Evolutionary conservation across 202 grass and related monocot genomes (phyloP).

Genomic region (Schoenoplectus triqueter): DNA sequence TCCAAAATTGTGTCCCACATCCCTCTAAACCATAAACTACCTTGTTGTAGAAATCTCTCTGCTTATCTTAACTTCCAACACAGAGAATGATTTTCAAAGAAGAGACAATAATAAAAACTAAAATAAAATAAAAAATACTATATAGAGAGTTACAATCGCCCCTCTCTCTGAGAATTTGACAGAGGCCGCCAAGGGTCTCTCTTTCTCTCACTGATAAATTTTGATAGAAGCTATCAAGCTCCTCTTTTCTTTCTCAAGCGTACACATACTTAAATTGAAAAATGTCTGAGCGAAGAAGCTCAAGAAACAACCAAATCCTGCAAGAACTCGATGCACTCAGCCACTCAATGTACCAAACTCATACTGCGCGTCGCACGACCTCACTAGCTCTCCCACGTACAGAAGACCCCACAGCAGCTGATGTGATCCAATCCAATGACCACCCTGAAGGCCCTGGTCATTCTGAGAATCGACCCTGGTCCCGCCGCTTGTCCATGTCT

Average conservation of each 20-base stretch:
- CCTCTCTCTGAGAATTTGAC: not conserved
- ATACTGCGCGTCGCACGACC: constrained; percentile 60
- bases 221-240: not conserved
- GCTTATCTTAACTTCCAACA: constrained; percentile 40
- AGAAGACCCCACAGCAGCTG: not conserved
- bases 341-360: constrained; percentile 82
- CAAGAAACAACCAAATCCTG: constrained; percentile 63
- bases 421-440: not conserved
- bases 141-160: not conserved
- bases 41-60: constrained; percentile 31
- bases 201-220: not conserved
- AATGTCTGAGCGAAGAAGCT: constrained; percentile 53
- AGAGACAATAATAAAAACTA: not conserved
- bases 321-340: constrained; percentile 86
- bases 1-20: constrained; percentile 60
- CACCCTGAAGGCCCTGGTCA: not conserved
- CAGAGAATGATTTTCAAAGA: constrained; percentile 10
- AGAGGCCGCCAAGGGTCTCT: not conserved
- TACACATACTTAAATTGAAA: constrained; percentile 17
- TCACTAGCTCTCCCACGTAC: constrained; percentile 68
- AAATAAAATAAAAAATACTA: constrained; percentile 7
- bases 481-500: constrained; percentile 86
- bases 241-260: not conserved
- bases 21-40: constrained; percentile 57
- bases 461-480: constrained; percentile 33